Base-by-base conservation (phyloP, 2,329 filamentous ascomycete species). In the Exophiala lecanii-corni region DNA sequence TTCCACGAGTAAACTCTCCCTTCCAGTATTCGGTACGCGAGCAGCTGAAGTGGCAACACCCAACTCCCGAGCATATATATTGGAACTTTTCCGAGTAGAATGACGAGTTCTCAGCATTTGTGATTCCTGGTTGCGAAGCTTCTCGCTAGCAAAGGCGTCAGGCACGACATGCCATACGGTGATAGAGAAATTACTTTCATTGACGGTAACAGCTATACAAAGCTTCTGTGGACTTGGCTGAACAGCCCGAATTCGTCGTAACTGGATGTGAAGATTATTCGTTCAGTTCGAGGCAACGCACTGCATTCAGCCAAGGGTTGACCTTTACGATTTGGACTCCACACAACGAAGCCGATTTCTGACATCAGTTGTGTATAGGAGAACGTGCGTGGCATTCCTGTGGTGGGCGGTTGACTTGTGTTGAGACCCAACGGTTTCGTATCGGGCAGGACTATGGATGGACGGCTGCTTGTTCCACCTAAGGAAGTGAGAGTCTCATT, bases 41-140 rank as follows among this genome's bases (percentile, higher is more conserved):
- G 73, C 64, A 40, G 82, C 72, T 2, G 91, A 89, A 1, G 89
- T 94, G 1, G 82, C 81, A 9, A 83, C 74, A 21, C 87, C 88
- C 45, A 86, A 91, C 2, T 69, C 61, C 20, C 50, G 43, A 18
- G 33, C 73, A 32, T 84, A 79, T 3, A 79, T 77, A 48, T 79
- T 77, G 2, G 81, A 84, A 58, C 78, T 83, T 50, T 79, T 70
- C 39, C 80, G 81, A 68, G 69, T n/a, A n/a, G 45, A 43, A 10
- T 39, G 28, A 10, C 45, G 31, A 23, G 42, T 15, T 36, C 40
- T 51, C 7, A 12, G 7, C 7, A 26, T 6, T 33, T 59, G 47
- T 35, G 49, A 34, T 18, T 56, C 51, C 21, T 30, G 40, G 17
- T 40, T 39, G 69, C 72, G 20, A 71, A 76, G 45, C 77, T 75